Percentiles rank a stretch among this genome's conserved stretches.
Evolutionary conservation across 371 early-diverging fungal species (phyloP).

Genomic region (Mortierella sp.): DNA sequence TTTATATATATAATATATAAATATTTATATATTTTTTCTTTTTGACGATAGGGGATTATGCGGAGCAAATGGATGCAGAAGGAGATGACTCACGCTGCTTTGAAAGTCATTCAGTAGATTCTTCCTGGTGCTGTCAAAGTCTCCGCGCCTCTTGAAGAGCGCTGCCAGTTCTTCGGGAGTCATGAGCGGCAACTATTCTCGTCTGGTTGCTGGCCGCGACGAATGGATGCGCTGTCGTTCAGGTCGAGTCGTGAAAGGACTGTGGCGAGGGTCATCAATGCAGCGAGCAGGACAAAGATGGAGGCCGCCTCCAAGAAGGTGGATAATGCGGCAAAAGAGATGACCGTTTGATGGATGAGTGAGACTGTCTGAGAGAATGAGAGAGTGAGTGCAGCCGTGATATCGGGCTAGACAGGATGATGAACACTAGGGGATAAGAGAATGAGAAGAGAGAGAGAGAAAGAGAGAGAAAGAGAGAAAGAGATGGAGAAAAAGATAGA

Average conservation of each 20-base stretch:
- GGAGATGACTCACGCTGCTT: slow-evolving; percentile 34
- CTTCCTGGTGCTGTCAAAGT: slow-evolving; percentile 51
- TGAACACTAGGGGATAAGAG: not conserved
- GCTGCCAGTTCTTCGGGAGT: slow-evolving; percentile 48
- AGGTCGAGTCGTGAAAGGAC: no score
- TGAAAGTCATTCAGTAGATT: slow-evolving; percentile 47
- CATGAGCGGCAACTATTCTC: slow-evolving; percentile 9
- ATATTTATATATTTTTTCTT: not conserved
- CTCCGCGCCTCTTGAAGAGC: slow-evolving; percentile 48
- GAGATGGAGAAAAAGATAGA: not conserved
- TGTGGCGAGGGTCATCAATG: not conserved
- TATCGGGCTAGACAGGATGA: not conserved
- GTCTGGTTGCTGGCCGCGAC: no score
- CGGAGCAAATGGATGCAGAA: not conserved
- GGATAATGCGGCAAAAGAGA: not conserved
- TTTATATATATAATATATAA: no score
- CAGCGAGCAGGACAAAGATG: no score
- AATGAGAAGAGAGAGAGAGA: not conserved
- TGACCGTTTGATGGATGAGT: not conserved
- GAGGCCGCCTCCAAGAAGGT: not conserved
- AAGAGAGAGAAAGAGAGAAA: not conserved
- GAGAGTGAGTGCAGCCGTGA: not conserved
- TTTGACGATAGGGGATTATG: not conserved
- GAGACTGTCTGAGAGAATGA: no score
- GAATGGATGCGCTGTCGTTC: no score